A percentile compares a stretch with the other conserved stretches of the same genome.
Conservation (phyloP, 257 asterid genomes). For the Rubia yunnanensis region DNA sequence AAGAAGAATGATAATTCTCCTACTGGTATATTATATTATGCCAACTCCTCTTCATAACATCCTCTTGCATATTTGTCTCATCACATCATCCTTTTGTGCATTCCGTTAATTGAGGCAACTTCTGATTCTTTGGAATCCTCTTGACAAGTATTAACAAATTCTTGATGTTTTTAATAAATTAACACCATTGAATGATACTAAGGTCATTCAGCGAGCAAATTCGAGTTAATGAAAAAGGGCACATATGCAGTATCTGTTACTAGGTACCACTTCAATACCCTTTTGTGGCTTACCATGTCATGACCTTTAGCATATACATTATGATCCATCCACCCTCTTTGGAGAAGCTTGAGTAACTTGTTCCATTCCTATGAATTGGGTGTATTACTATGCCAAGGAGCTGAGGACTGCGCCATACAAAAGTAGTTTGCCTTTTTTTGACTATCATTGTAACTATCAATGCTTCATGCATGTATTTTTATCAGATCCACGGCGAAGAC, state of each 20-base stretch:
- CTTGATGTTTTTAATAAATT: neutral
- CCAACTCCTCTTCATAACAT: neutral
- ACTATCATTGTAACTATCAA: neutral
- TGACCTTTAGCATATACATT: neutral
- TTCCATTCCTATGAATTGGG: neutral
- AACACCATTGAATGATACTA: neutral
- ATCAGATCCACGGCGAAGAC: constrained; percentile 54
- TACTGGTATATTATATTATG: constrained; percentile 19
- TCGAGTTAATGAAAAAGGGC: neutral
- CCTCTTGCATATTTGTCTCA: neutral
- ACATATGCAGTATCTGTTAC: neutral
- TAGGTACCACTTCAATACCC: neutral
- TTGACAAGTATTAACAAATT: neutral
- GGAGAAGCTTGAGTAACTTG: neutral
- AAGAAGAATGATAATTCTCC: constrained; percentile 21
- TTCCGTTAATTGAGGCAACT: too few relatives aligned
- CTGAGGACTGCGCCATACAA: neutral
- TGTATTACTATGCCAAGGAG: neutral
- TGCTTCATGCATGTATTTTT: neutral
- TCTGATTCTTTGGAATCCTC: neutral
- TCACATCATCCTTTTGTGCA: too few relatives aligned
- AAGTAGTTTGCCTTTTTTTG: neutral
- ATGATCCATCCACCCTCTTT: neutral
- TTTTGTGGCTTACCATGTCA: neutral
- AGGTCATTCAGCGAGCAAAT: neutral